Conservation (phyloP, 2,329 filamentous ascomycete genomes). For the Ophiognomonia clavigignenti-juglandacearum region DNA sequence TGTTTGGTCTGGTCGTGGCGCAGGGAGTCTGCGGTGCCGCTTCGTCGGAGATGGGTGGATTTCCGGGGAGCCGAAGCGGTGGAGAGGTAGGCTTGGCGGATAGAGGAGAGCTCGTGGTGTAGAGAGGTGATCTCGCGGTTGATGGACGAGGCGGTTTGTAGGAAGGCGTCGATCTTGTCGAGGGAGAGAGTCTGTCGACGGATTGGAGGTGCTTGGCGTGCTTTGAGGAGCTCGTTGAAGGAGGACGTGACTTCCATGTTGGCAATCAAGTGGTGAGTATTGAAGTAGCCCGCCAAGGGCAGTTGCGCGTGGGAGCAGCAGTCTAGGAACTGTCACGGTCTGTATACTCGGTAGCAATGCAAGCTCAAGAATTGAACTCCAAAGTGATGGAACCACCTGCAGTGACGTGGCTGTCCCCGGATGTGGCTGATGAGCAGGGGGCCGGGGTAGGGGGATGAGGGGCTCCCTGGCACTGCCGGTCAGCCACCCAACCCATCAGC, state of each 20-base stretch:
- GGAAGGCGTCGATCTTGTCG: conserved; percentile 71
- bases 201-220: conserved; percentile 49
- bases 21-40: conserved; percentile 34
- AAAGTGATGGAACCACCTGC: too few species aligned
- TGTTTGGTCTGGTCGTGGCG: too few species aligned
- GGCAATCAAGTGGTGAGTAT: neutral
- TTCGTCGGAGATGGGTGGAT: conserved; percentile 41
- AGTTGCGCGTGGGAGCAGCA: too few species aligned
- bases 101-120: conserved; percentile 71
- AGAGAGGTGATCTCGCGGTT: conserved; percentile 81
- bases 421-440: too few species aligned
- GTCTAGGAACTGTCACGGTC: too few species aligned
- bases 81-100: conserved; percentile 88
- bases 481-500: too few species aligned
- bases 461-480: too few species aligned
- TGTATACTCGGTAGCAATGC: too few species aligned
- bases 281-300: too few species aligned
- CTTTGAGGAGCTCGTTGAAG: conserved; percentile 64
- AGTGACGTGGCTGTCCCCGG: too few species aligned
- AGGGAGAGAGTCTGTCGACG: conserved; percentile 36
- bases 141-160: conserved; percentile 92
- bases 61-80: conserved; percentile 64
- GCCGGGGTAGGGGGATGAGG: too few species aligned
- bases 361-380: too few species aligned
- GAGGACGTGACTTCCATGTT: conserved; percentile 60